phyloP scores from a whole-genome alignment of 2,329 filamentous ascomycete species.

The Monascus ruber region DNA sequence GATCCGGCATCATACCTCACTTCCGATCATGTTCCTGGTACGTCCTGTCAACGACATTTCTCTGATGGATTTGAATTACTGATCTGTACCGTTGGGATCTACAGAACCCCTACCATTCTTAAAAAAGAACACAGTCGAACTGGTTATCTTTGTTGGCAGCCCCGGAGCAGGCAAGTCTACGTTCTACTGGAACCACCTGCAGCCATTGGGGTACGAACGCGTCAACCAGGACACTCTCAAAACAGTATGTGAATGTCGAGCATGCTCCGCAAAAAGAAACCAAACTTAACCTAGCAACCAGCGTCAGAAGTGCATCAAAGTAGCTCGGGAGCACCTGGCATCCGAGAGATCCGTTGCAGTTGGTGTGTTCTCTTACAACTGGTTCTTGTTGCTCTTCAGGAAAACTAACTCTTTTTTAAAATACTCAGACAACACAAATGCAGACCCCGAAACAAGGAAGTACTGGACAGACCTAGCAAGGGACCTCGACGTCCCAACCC shows the following conservation, averaged over 20 bases:
- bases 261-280: slow-evolving; percentile 1
- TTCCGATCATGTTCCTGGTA: slow-evolving; percentile 21
- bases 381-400: too few species aligned
- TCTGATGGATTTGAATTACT: too few species aligned
- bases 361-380: slow-evolving; percentile 46
- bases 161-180: slow-evolving; percentile 88
- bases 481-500: slow-evolving; percentile 60
- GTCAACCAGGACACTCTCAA: slow-evolving; percentile 88
- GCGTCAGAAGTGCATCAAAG: slow-evolving; percentile 57
- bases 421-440: slow-evolving; percentile 84
- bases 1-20: slow-evolving; percentile 51
- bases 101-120: slow-evolving; percentile 29
- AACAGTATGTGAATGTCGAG: slow-evolving; percentile 33
- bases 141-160: slow-evolving; percentile 78
- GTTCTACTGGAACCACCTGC: slow-evolving; percentile 68
- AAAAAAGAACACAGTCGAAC: slow-evolving; percentile 56
- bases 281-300: slow-evolving; percentile 14
- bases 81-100: neutral
- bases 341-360: slow-evolving; percentile 61
- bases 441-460: slow-evolving; percentile 63
- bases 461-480: slow-evolving; percentile 67
- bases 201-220: slow-evolving; percentile 68
- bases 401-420: too few species aligned
- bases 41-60: slow-evolving; percentile 3
- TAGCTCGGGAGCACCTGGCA: slow-evolving; percentile 53